phyloP scores from a whole-genome alignment of 116 monocot species.

The Zostera marina region DNA sequence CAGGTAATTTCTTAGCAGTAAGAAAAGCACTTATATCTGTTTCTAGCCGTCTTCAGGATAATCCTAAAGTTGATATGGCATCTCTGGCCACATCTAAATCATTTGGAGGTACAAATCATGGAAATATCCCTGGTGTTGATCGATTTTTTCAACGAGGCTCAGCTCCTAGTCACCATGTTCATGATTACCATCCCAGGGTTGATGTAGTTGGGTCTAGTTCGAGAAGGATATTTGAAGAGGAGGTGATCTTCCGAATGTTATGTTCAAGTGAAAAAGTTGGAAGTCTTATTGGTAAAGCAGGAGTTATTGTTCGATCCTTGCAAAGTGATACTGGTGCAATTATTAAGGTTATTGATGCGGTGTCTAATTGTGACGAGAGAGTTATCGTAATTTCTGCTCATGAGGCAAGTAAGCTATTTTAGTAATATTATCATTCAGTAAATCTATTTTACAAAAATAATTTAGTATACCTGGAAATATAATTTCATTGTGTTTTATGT shows the following conservation, averaged over 20 bases:
- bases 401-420: conserved; percentile 31
- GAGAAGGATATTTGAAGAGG: conserved; percentile 38
- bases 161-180: conserved; percentile 13
- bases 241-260: conserved; percentile 54
- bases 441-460: too few species aligned
- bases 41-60: conserved; percentile 58
- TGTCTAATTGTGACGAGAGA: conserved; percentile 58
- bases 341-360: conserved; percentile 38
- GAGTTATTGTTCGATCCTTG: conserved; percentile 33
- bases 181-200: conserved; percentile 33
- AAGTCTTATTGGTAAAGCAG: conserved; percentile 60
- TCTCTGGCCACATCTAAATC: conserved; percentile 18
- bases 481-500: not conserved
- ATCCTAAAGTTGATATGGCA: conserved; percentile 24
- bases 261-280: conserved; percentile 63
- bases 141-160: conserved; percentile 32
- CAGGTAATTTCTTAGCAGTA: conserved; percentile 46
- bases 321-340: conserved; percentile 72
- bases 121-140: conserved; percentile 16
- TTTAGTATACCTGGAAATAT: not conserved
- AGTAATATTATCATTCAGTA: not conserved
- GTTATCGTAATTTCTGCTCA: conserved; percentile 53
- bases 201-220: conserved; percentile 12
- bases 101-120: conserved; percentile 14
- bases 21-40: conserved; percentile 62